These are phyloP conservation scores for Capsella rubella DNA, from an alignment of 441 rosid genomes.

Conservation along the genomic window DNA sequence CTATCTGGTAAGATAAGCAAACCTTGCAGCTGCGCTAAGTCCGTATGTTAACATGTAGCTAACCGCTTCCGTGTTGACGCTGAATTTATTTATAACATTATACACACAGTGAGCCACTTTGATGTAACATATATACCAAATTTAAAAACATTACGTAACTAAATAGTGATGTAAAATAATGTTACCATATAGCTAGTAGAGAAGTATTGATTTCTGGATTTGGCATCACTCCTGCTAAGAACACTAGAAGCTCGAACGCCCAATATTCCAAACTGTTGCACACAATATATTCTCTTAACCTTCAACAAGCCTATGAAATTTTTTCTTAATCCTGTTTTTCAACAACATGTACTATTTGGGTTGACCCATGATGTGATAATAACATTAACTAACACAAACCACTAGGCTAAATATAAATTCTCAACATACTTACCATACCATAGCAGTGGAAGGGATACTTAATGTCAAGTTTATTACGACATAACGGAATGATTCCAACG, in stretches of 20 bases:
- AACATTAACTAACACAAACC: background rate
- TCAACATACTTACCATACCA: conserved; percentile 67
- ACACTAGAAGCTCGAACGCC: conserved; percentile 82
- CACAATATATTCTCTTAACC: conserved; percentile 29
- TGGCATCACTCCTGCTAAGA: conserved; percentile 82
- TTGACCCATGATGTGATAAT: background rate
- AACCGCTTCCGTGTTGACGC: conserved; percentile 64
- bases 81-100: conserved; percentile 31
- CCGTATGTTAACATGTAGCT: conserved; percentile 58
- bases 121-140: background rate
- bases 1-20: background rate
- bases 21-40: conserved; percentile 66
- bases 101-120: conserved; percentile 24
- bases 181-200: conserved; percentile 77
- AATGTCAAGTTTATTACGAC: conserved; percentile 52
- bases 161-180: background rate
- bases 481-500: conserved; percentile 52
- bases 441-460: conserved; percentile 83
- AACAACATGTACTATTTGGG: background rate
- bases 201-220: conserved; percentile 64
- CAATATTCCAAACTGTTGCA: conserved; percentile 70
- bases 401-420: background rate
- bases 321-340: background rate
- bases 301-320: background rate
- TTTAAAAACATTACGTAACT: background rate